These are phyloP conservation scores for Penicillium sp. DNA, from an alignment of 2,329 filamentous ascomycete species.

Conservation along the genomic window DNA sequence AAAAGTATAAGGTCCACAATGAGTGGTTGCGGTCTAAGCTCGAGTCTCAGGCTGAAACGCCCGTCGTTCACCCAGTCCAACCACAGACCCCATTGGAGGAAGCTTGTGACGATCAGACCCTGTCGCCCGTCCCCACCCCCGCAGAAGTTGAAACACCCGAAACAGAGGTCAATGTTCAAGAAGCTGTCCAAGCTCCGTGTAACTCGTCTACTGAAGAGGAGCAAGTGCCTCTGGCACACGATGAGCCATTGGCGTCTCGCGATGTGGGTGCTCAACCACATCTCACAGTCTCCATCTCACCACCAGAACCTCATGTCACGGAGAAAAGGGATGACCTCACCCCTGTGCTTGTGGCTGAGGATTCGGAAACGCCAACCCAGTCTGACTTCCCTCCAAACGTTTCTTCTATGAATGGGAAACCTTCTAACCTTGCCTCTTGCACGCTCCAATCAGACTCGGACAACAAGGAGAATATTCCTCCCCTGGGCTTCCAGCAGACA, in stretches of 20 bases:
- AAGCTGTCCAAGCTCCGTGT: neutral
- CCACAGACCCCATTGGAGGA: neutral
- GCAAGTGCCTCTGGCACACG: neutral
- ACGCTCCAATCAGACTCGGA: conserved; percentile 7
- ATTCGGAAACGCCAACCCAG: conserved; percentile 18
- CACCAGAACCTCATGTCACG: neutral
- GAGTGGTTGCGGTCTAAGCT: conserved; percentile 48
- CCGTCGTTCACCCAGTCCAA: neutral
- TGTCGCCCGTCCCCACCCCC: neutral
- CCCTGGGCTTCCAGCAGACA: conserved; percentile 6
- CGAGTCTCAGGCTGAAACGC: conserved; percentile 5
- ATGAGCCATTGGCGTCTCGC: neutral
- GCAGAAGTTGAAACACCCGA: neutral
- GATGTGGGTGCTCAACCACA: neutral
- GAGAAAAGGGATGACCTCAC: neutral
- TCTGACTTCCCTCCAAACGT: conserved; percentile 2
- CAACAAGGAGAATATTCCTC: conserved; percentile 25
- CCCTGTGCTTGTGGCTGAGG: conserved; percentile 9
- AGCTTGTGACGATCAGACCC: neutral
- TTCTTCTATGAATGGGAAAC: neutral
- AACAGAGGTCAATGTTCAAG: neutral
- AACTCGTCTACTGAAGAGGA: neutral
- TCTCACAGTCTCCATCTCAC: neutral
- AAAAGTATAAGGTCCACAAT: conserved; percentile 70
- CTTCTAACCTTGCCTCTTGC: conserved; percentile 7